These are phyloP conservation scores for Chrysosphaeria jannelii DNA, from an alignment of 2,329 filamentous ascomycete species.

Conservation along the genomic window DNA sequence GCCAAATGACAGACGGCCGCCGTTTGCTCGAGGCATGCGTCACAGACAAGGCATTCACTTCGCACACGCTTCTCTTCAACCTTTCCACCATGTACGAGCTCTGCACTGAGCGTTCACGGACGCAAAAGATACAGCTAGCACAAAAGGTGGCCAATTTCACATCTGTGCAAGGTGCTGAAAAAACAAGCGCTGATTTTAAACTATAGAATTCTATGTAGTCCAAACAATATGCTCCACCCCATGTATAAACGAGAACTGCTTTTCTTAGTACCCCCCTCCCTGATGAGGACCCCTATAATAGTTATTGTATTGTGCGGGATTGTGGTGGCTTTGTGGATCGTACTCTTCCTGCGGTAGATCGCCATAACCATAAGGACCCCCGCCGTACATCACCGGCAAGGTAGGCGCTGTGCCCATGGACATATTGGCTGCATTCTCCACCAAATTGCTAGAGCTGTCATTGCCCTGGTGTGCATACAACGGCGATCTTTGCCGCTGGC, in stretches of 20 bases:
- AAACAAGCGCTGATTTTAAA: conserved; percentile 46
- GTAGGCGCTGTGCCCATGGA: conserved; percentile 9
- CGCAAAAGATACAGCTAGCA: conserved; percentile 39
- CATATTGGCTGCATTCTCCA: conserved; percentile 21
- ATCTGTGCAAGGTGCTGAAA: conserved; percentile 31
- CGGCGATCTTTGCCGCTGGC: conserved; percentile 13
- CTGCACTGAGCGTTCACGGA: conserved; percentile 45
- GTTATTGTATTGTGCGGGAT: conserved; percentile 23
- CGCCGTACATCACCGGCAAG: conserved; percentile 14
- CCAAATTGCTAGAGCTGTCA: conserved; percentile 20
- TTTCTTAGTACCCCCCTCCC: no score
- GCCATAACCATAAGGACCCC: conserved; percentile 26
- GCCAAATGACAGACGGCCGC: conserved; percentile 41
- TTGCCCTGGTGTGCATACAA: conserved; percentile 18
- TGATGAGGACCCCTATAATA: no score
- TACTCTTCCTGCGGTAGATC: conserved; percentile 23
- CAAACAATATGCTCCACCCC: no score
- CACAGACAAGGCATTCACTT: conserved; percentile 26
- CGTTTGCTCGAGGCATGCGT: conserved; percentile 35
- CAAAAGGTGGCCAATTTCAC: conserved; percentile 33
- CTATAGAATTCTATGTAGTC: no score
- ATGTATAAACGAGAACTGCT: no score
- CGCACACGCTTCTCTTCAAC: conserved; percentile 66
- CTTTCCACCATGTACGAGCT: conserved; percentile 76
- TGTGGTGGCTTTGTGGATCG: conserved; percentile 8